Conservation (phyloP, 2,329 filamentous ascomycete species). For the Talaromyces sp. region DNA sequence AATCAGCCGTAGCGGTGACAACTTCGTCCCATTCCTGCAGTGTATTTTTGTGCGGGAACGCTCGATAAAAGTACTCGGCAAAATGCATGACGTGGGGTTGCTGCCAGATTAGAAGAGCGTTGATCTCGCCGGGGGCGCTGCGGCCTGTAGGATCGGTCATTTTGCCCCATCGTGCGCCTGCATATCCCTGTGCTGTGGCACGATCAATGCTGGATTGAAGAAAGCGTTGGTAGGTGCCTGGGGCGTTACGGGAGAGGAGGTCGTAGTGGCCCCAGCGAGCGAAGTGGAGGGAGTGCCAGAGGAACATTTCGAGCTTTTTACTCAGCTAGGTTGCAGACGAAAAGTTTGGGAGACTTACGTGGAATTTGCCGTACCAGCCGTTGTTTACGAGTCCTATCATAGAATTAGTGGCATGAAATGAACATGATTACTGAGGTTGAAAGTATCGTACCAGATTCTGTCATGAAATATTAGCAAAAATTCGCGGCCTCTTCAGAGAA, state of each 20-base stretch:
- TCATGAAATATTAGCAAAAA: background rate
- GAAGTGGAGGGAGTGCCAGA: constrained; percentile 54
- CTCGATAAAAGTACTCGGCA: background rate
- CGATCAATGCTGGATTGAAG: constrained; percentile 36
- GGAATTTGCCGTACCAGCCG: background rate
- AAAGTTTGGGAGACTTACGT: background rate
- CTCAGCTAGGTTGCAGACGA: constrained; percentile 51
- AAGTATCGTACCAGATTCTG: background rate
- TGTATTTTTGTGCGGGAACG: background rate
- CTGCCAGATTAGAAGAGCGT: constrained; percentile 60
- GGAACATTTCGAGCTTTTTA: constrained; percentile 56
- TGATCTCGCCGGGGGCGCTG: constrained; percentile 59
- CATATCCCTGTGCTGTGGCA: constrained; percentile 37
- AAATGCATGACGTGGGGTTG: background rate
- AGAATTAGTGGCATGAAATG: background rate
- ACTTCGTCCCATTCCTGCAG: background rate
- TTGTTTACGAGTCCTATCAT: background rate
- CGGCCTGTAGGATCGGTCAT: constrained; percentile 57
- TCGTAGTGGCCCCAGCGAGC: constrained; percentile 49
- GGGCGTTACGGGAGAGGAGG: constrained; percentile 42
- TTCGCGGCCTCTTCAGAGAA: constrained; percentile 27
- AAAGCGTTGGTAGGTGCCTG: constrained; percentile 49
- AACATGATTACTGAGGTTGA: background rate
- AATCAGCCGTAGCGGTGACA: background rate
- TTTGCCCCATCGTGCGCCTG: constrained; percentile 50